Evolutionary conservation across 176 grass and related monocot species (phyloP), one percentile per base, ranked within the genome.

Genomic region (Zoysia pacifica): DNA sequence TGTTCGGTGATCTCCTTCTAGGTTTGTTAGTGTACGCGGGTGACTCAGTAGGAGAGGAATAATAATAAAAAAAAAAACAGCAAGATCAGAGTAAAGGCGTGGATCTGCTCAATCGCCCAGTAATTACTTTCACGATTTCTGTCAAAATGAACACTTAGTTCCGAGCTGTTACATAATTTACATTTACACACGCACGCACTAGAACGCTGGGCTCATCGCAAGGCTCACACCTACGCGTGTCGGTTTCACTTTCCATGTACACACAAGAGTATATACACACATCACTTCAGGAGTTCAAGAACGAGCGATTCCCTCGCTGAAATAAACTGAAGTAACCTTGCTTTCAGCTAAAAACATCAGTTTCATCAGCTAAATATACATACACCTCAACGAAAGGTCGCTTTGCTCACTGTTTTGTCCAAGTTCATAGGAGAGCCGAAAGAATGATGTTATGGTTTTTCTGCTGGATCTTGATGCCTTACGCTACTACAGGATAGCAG

Each of bases 401-500:
- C 73, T 66, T 14, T 15, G 66, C 56, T 90, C 76, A 84, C 38
- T 36, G 77, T 50, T 59, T 42, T 37, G 56, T 40, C 81, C 42
- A 67, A 9, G 65, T 89, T 72, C 45, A 61, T 62, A 79, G 67
- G 74, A 42, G 74, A n/a, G 9, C 47, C 46, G 63, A 60, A 81
- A 65, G 78, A 81, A 85, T 38, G 40, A 49, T 12, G 19, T 73
- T 89, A 89, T 28, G 66, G 78, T 62, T 79, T 77, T 65, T 60
- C 47, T 13, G 66, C 71, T n/a, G 77, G 86, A 50, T 73, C 81
- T 19, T 77, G 74, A 47, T 77, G 79, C 13, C 87, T 72, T 15
- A 41, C 18, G 48, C 64, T 90, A 54, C 92, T 93, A 79, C 69
- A 65, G 46, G 83, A 87, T 71, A 91, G 63, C 72, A 99, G 79